A percentile compares a stretch with the other conserved stretches of the same genome.
phyloP scores from a whole-genome alignment of 148 eudicot genomes.

The Beta vulgaris region DNA sequence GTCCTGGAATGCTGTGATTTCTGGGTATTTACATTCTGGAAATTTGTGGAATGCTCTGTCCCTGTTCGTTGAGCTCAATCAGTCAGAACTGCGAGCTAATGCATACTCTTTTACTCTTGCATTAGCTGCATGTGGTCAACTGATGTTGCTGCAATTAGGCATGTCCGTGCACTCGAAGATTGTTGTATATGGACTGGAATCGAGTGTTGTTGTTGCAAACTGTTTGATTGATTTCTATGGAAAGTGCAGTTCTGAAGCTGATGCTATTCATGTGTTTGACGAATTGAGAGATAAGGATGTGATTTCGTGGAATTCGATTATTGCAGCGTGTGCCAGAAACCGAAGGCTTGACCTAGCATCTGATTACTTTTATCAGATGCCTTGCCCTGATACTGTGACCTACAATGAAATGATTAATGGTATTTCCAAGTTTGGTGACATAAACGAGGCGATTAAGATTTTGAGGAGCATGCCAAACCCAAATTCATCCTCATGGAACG shows the following conservation, averaged over 20 bases:
- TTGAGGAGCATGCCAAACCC: conserved; percentile 54
- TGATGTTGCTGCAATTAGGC: conserved; percentile 48
- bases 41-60: conserved; percentile 44
- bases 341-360: conserved; percentile 51
- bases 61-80: conserved; percentile 50
- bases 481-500: conserved; percentile 78
- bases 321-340: conserved; percentile 70
- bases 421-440: conserved; percentile 63
- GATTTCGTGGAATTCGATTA: conserved; percentile 78
- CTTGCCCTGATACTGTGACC: conserved; percentile 63
- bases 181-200: conserved; percentile 45
- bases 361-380: conserved; percentile 50
- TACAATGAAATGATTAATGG: conserved; percentile 72
- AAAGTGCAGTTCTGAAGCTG: conserved; percentile 46
- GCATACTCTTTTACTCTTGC: conserved; percentile 61
- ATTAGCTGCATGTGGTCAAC: conserved; percentile 63
- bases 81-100: conserved; percentile 46
- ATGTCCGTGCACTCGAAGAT: conserved; percentile 60
- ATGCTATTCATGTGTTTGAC: conserved; percentile 43
- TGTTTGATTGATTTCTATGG: conserved; percentile 94
- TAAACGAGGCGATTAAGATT: conserved; percentile 53
- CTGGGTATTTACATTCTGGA: conserved; percentile 74
- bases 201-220: conserved; percentile 48
- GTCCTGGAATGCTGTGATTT: conserved; percentile 77
- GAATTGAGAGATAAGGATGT: conserved; percentile 44